A percentile compares a stretch with the other conserved stretches of the same genome.
phyloP scores from a whole-genome alignment of 108 stramenopile genomes.

The Discostella stelligeroides region DNA sequence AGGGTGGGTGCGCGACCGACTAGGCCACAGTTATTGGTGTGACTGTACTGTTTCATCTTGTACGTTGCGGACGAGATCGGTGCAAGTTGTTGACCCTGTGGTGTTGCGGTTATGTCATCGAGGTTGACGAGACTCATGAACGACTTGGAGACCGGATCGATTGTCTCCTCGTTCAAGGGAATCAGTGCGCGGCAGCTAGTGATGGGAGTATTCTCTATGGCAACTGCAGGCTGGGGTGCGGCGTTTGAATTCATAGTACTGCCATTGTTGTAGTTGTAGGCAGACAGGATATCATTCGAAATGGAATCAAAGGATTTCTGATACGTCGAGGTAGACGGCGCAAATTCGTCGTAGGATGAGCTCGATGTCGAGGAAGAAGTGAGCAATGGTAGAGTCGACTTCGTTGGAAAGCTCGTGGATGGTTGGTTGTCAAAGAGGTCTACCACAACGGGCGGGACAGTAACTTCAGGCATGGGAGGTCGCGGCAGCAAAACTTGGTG shows the following conservation, averaged over 20 bases:
- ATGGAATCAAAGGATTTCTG: conserved; percentile 31
- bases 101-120: conserved; percentile 34
- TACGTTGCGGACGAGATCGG: conserved; percentile 2
- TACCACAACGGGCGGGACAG: neutral
- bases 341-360: conserved; percentile 37
- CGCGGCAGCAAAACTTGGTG: neutral
- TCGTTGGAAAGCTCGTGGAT: neutral
- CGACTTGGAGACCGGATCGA: conserved; percentile 37
- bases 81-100: neutral
- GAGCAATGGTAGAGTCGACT: neutral
- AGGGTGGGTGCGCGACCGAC: conserved; percentile 41
- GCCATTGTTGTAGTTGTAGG: conserved; percentile 15
- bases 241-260: neutral
- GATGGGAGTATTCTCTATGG: neutral
- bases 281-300: conserved; percentile 28
- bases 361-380: neutral
- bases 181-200: conserved; percentile 24
- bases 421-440: conserved; percentile 14
- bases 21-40: conserved; percentile 20
- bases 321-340: conserved; percentile 10
- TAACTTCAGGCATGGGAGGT: neutral
- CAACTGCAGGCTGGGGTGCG: conserved; percentile 1
- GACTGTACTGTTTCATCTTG: neutral
- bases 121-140: conserved; percentile 45
- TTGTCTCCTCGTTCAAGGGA: conserved; percentile 28